These are phyloP conservation scores for Auxenochlorella pyrenoidosa DNA, from an alignment of 139 green algal genomes.

Conservation along the genomic window DNA sequence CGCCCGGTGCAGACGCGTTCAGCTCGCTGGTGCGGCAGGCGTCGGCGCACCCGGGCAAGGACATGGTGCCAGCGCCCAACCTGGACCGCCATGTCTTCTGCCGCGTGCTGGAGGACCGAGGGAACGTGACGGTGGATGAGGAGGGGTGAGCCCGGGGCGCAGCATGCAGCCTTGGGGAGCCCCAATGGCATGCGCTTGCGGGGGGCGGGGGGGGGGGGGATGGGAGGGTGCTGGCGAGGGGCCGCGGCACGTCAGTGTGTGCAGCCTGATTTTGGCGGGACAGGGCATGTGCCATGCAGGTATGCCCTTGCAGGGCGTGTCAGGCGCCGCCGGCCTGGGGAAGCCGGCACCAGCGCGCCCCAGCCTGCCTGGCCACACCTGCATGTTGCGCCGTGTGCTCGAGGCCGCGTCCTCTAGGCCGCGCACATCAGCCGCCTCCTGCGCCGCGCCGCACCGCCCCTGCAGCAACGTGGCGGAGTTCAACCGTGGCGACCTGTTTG, in stretches of 20 bases:
- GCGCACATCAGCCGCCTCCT: not conserved
- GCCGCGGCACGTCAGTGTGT: too few species aligned
- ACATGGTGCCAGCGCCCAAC: slow-evolving; percentile 58
- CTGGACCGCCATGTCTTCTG: slow-evolving; percentile 59
- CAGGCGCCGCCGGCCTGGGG: not conserved
- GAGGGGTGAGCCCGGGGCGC: slow-evolving; percentile 34
- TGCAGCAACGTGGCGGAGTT: slow-evolving; percentile 58
- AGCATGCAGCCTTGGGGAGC: not conserved
- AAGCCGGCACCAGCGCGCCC: too few species aligned
- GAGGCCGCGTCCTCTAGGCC: not conserved
- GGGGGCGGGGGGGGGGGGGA: too few species aligned
- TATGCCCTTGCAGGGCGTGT: not conserved
- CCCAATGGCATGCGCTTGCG: too few species aligned
- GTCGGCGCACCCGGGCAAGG: slow-evolving; percentile 37
- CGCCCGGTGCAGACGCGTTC: slow-evolving; percentile 41
- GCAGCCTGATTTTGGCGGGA: too few species aligned
- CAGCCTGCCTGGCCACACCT: too few species aligned
- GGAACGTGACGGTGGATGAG: slow-evolving; percentile 55
- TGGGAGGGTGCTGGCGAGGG: too few species aligned
- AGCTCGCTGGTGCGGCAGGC: slow-evolving; percentile 52
- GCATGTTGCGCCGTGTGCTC: not conserved
- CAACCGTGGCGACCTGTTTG: slow-evolving; percentile 61
- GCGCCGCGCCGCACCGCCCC: not conserved
- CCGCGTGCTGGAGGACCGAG: slow-evolving; percentile 55
- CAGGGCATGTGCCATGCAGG: not conserved